Base-by-base conservation (phyloP, 805 yeast species). In the Candida corydali region DNA sequence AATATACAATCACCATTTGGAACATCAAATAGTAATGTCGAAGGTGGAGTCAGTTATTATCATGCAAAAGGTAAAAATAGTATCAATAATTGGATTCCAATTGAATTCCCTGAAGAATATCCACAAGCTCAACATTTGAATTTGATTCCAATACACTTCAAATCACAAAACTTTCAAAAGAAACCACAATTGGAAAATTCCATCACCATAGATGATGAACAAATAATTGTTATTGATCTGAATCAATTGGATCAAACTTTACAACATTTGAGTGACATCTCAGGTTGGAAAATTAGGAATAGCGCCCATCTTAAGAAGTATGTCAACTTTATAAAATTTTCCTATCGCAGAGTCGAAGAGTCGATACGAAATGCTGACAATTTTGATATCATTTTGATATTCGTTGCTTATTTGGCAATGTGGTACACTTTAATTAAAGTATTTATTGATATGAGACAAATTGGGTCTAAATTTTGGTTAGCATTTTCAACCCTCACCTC, bases 401-500 rank as follows among this genome's bases (percentile, higher is more conserved):
- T 86, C 2, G 56, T 80, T 34, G 97, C 96, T 2, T 91, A 91
- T 58, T 49, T 77, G 18, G 94, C 94, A 32, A 88, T 89, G 96
- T 70, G 85, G 72, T 80, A 84, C 59, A 86, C 96, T 8, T 74
- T 91, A 47, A 62, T 76, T 41, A 78, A 79, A 42, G 73, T 91
- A 20, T 89, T 85, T 50, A 51, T 76, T 41, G 88, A 86, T 47
- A 82, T 91, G 93, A 70, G 70, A 35, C 65, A 70, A 35, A 65
- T 82, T 19, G 96, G 96, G 19, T 86, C 97, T 20, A 83, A 77
- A 49, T 81, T 86, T 50, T 87, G 95, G 94, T 71, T 93, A 36
- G 91, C 84, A 8, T 73, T 85, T 47, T 77, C 95, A 11, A 81
- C 94, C 3, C 60, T 91, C 26, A 65, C 83, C 19, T 79, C 91